Conservation (phyloP, 2,329 filamentous ascomycete genomes). For the Annulohypoxylon truncatum region DNA sequence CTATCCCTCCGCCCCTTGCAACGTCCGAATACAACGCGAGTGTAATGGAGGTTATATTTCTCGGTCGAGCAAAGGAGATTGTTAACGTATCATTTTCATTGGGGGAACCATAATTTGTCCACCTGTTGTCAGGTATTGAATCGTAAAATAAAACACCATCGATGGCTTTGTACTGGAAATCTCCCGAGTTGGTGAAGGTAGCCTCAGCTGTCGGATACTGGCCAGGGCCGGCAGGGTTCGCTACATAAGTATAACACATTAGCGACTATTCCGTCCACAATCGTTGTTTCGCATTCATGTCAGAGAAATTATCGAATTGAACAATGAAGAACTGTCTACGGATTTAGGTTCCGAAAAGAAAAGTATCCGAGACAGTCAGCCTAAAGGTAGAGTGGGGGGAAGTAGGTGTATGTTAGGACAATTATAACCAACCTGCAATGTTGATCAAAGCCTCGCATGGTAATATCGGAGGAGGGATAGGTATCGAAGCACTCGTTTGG, state of each 20-base stretch:
- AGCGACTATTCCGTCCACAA: not conserved
- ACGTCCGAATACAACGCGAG: slow-evolving; percentile 51
- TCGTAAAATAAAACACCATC: slow-evolving; percentile 58
- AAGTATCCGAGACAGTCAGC: not conserved
- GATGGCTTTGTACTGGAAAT: slow-evolving; percentile 54
- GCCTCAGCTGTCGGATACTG: slow-evolving; percentile 52
- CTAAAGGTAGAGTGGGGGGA: not conserved
- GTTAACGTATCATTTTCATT: slow-evolving; percentile 51
- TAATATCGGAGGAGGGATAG: slow-evolving; percentile 36
- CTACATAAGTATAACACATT: slow-evolving; percentile 24
- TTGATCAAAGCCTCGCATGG: slow-evolving; percentile 49
- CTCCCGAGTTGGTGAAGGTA: slow-evolving; percentile 51
- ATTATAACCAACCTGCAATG: slow-evolving; percentile 48
- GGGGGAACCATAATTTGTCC: slow-evolving; percentile 53
- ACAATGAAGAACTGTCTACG: not conserved
- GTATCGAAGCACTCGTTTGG: slow-evolving; percentile 28
- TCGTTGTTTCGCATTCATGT: not conserved
- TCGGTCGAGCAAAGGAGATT: slow-evolving; percentile 50
- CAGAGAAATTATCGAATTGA: not conserved
- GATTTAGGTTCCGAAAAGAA: not conserved
- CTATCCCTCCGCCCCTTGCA: slow-evolving; percentile 50
- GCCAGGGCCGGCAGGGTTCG: slow-evolving; percentile 52
- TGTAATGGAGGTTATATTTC: slow-evolving; percentile 50
- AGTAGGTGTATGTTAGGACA: not conserved
- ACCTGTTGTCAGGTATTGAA: slow-evolving; percentile 53